These are phyloP conservation scores for Chloranthus sessilifolius DNA, from an alignment of 164 flowering plant species.

Conservation along the genomic window DNA sequence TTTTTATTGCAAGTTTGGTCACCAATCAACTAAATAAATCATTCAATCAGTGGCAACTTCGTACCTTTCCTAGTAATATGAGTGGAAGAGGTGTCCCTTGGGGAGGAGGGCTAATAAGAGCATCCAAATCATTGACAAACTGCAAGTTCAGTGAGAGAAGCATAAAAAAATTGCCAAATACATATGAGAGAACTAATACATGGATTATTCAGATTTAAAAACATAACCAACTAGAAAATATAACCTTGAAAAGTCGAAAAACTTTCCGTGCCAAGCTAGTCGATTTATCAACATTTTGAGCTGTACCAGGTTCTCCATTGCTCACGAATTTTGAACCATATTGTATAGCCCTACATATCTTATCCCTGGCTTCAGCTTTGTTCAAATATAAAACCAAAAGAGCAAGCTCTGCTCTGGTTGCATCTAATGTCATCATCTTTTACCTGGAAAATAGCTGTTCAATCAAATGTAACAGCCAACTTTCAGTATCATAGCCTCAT, in stretches of 20 bases:
- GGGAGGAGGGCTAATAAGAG: constrained; percentile 59
- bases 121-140: constrained; percentile 80
- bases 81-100: constrained; percentile 75
- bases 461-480: no score
- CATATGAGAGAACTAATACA: neutral
- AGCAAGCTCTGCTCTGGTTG: constrained; percentile 80
- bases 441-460: neutral
- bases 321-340: constrained; percentile 92
- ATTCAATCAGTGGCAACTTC: neutral
- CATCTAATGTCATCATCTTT: constrained; percentile 69
- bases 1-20: no score
- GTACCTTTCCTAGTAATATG: constrained; percentile 68
- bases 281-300: constrained; percentile 84
- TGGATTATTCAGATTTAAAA: no score
- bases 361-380: constrained; percentile 97
- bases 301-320: constrained; percentile 86
- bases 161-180: neutral
- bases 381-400: constrained; percentile 73
- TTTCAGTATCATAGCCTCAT: no score
- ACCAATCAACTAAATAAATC: neutral
- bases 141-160: constrained; percentile 20
- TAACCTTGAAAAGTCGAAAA: constrained; percentile 89
- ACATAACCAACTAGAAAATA: no score
- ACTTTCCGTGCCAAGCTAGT: constrained; percentile 93
- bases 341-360: constrained; percentile 92